Percentiles rank a stretch among this genome's conserved stretches.
These are phyloP conservation scores for Oryza meridionalis DNA, from an alignment of 176 grass and related monocot genomes.

Conservation along the genomic window DNA sequence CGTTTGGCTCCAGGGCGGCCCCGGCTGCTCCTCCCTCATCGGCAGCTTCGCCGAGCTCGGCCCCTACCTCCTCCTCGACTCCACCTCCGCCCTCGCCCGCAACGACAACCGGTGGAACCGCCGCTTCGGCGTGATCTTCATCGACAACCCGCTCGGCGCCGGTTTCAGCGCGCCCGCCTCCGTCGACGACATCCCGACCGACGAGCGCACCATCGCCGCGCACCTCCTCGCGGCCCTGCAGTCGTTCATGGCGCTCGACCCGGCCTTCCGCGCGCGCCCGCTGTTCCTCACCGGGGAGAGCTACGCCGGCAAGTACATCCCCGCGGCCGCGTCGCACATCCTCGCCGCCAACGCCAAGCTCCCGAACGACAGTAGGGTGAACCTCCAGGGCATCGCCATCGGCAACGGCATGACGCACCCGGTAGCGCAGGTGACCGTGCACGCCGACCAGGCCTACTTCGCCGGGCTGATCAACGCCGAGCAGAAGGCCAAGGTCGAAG, in stretches of 20 bases:
- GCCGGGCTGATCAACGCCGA: constrained; percentile 63
- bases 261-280: constrained; percentile 47
- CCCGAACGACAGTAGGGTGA: constrained; percentile 26
- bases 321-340: constrained; percentile 52
- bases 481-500: constrained; percentile 43
- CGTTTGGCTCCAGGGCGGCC: constrained; percentile 72
- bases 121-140: constrained; percentile 67
- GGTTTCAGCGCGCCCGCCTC: constrained; percentile 60
- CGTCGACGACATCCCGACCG: constrained; percentile 46
- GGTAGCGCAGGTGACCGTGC: constrained; percentile 56
- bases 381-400: constrained; percentile 60
- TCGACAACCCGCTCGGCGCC: constrained; percentile 76
- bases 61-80: constrained; percentile 53
- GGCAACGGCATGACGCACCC: constrained; percentile 78
- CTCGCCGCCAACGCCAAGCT: constrained; percentile 35
- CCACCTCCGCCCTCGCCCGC: constrained; percentile 36
- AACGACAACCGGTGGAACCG: constrained; percentile 68
- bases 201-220: constrained; percentile 55
- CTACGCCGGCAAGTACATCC: constrained; percentile 81
- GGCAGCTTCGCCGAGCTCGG: constrained; percentile 74
- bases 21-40: constrained; percentile 64
- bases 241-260: constrained; percentile 59
- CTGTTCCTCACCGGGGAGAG: constrained; percentile 74
- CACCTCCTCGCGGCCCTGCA: constrained; percentile 55
- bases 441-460: constrained; percentile 72